A percentile compares a stretch with the other conserved stretches of the same genome.
Evolutionary conservation across 1,284 basidiomycete genomes (phyloP).

Genomic region (Fomitopsis schrenkii): DNA sequence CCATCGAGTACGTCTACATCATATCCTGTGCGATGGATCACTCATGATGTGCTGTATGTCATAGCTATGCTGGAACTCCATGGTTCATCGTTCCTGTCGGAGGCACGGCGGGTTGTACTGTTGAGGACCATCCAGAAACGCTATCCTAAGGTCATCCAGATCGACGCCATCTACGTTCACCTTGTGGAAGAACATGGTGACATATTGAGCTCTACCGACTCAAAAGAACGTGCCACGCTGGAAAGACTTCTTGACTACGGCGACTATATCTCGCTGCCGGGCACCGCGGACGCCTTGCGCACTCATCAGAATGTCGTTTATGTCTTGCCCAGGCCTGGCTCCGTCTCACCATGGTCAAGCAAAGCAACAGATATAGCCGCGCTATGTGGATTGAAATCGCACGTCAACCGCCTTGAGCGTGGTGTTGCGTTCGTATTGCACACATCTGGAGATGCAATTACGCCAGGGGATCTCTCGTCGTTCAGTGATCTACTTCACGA

Average conservation of each 20-base stretch:
- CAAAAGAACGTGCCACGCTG: constrained; percentile 53
- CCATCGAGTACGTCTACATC: background rate
- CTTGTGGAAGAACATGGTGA: constrained; percentile 63
- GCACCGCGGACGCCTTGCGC: constrained; percentile 40
- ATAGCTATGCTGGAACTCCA: constrained; percentile 57
- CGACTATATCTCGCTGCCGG: constrained; percentile 59
- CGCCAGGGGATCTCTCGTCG: constrained; percentile 36
- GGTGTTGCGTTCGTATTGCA: constrained; percentile 74
- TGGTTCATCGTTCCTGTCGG: constrained; percentile 73
- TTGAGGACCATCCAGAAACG: constrained; percentile 58
- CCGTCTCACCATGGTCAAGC: constrained; percentile 94
- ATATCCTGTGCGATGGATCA: background rate
- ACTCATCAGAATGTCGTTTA: constrained; percentile 51
- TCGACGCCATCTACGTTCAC: constrained; percentile 89
- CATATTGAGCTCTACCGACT: constrained; percentile 43
- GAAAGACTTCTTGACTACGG: constrained; percentile 86
- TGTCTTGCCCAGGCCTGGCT: constrained; percentile 76
- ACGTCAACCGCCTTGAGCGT: constrained; percentile 82
- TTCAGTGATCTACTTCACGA: constrained; percentile 81
- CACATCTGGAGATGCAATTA: constrained; percentile 40
- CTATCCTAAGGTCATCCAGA: constrained; percentile 52
- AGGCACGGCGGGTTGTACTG: constrained; percentile 67
- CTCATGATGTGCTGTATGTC: background rate
- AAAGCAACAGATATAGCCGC: constrained; percentile 96
- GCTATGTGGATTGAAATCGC: constrained; percentile 74